Percentiles rank a stretch among this genome's conserved stretches.
Evolutionary conservation across 345 rosid genomes (phyloP).

Genomic region (Tarenaya hassleriana): DNA sequence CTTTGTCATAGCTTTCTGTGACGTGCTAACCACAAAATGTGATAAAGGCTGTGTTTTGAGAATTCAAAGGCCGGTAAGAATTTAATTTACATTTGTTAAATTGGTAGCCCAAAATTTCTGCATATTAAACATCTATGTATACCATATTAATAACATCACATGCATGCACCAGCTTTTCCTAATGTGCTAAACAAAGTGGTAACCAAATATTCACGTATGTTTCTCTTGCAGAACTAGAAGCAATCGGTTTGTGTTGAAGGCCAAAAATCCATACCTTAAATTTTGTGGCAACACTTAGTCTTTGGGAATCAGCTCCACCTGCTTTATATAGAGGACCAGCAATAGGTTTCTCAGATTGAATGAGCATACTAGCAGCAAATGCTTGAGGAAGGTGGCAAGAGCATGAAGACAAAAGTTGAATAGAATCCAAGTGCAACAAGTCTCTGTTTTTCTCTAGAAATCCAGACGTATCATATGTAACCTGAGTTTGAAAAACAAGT

Average conservation of each 20-base stretch:
- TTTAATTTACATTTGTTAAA: too few relatives aligned
- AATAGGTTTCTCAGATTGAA: conserved; percentile 69
- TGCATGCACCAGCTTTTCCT: conserved; percentile 10
- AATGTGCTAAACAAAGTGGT: not conserved
- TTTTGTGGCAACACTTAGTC: conserved; percentile 85
- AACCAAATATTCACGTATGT: not conserved
- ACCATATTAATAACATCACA: not conserved
- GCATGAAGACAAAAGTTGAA: conserved; percentile 83
- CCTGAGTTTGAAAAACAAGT: conserved; percentile 45
- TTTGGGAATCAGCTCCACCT: conserved; percentile 96
- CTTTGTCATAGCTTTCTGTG: not conserved
- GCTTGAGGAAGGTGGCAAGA: conserved; percentile 80
- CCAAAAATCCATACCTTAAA: conserved; percentile 59
- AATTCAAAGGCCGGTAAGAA: not conserved
- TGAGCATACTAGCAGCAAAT: conserved; percentile 85
- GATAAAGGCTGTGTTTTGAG: not conserved
- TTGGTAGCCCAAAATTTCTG: too few relatives aligned
- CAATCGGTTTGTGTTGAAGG: conserved; percentile 6
- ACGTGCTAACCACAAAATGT: too few relatives aligned
- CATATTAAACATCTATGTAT: too few relatives aligned
- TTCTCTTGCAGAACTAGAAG: not conserved
- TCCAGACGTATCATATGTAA: conserved; percentile 85
- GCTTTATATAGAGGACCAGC: conserved; percentile 81
- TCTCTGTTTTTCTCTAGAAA: conserved; percentile 98
- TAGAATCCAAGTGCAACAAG: conserved; percentile 84